Base-by-base conservation (phyloP, 352 stramenopile species). In the Pythium periplocum region DNA sequence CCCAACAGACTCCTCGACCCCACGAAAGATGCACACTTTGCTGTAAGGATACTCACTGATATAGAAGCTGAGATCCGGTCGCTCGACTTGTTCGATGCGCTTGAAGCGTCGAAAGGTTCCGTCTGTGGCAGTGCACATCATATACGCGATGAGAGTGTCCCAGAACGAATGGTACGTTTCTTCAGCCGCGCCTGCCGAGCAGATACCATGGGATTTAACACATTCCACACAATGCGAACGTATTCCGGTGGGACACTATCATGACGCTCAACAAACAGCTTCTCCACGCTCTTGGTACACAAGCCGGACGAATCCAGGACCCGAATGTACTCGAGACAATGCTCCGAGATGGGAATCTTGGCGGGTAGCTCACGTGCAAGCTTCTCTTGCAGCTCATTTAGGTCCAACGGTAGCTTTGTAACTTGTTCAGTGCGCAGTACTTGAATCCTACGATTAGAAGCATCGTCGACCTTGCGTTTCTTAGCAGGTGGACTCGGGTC, bases 1-100 rank as follows among this genome's bases (percentile, higher is more conserved):
- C 4, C 51, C 51, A 42, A 33, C 44, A 17, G 51, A 39, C 50
- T 57, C 36, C 51, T 57, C 51, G 31, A 44, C 43, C 17, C 51
- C 41, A n/a, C 51, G 51, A 57, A 57, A 57, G 41, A 57, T 35
- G 32, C 51, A 57, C 51, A 57, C 51, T 12, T 48, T 56, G 37
- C 50, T n/a, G 4, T 50, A 45, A 35, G 4, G 30, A 30, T 50
- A 44, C 17, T 26, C 17, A 26, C 17, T 26, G 17, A 26, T 26
- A 50, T 57, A 50, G 43, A 57, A 57, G 42, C 51, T 51, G 10
- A 57, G 50, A 40, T 57, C 51, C 31, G 51, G 51, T 43, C 41
- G 51, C 31, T 33, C 39, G 51, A 57, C 4, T 9, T 26, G n/a
- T 17, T 51, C 17, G 45, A 51, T 51, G 41, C 10, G 49, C 40